Evolutionary conservation across 1,139 yeast genomes (phyloP).

Genomic region (Scheffersomyces titani): DNA sequence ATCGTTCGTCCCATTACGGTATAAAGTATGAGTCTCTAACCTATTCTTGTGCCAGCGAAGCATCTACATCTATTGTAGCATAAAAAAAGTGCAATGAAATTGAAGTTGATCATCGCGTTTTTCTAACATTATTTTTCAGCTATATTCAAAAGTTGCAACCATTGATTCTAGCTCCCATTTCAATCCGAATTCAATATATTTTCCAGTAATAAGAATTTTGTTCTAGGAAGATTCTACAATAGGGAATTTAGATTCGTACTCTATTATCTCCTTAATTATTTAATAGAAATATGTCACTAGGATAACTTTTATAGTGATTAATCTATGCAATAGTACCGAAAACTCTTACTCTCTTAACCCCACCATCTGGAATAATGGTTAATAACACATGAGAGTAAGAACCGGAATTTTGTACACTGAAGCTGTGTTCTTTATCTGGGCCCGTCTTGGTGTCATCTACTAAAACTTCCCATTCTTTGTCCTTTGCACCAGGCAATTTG

Average conservation of each 20-base stretch:
- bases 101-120: not conserved
- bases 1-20: not conserved
- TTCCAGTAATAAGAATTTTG: too few relatives aligned
- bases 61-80: not conserved
- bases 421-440: constrained; percentile 78
- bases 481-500: constrained; percentile 37
- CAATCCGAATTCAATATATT: not conserved
- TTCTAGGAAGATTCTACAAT: too few relatives aligned
- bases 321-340: constrained; percentile 55
- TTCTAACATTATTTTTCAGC: not conserved
- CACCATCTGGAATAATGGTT: constrained; percentile 93
- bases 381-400: constrained; percentile 67
- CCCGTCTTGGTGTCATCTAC: constrained; percentile 73
- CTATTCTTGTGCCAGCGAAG: not conserved
- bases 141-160: not conserved
- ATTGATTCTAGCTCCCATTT: not conserved
- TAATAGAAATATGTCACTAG: not conserved
- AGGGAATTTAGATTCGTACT: too few relatives aligned
- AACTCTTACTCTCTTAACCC: constrained; percentile 86
- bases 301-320: not conserved
- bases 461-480: constrained; percentile 57
- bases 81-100: too few relatives aligned
- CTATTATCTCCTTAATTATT: not conserved
- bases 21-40: not conserved
- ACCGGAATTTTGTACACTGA: constrained; percentile 26